These are phyloP conservation scores for Vachellia collinsii DNA, from an alignment of 306 rosid genomes.

Conservation along the genomic window DNA sequence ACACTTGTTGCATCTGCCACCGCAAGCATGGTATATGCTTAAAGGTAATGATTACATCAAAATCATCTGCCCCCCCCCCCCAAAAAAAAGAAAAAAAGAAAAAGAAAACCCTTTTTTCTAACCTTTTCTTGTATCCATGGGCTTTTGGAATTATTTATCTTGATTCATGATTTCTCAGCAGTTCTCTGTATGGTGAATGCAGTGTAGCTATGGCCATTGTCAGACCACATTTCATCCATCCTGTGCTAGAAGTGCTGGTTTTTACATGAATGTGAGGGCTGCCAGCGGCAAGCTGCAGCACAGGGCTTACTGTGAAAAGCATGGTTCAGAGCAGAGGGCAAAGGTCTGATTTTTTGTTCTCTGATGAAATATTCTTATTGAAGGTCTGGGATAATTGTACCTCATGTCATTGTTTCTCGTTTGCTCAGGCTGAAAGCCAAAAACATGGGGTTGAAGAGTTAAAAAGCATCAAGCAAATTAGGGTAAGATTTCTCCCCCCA, in stretches of 20 bases:
- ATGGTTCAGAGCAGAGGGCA: slow-evolving; percentile 84
- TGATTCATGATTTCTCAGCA: slow-evolving; percentile 19
- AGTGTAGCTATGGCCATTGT: slow-evolving; percentile 97
- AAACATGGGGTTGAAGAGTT: slow-evolving; percentile 90
- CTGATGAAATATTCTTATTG: slow-evolving; percentile 7
- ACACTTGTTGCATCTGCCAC: slow-evolving; percentile 71
- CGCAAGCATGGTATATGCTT: slow-evolving; percentile 81
- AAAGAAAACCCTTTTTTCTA: slow-evolving; percentile 8
- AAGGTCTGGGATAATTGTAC: slow-evolving; percentile 17
- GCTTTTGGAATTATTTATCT: slow-evolving; percentile 18
- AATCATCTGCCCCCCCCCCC: neutral
- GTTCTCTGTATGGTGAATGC: slow-evolving; percentile 44
- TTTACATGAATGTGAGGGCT: slow-evolving; percentile 71
- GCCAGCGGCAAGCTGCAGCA: slow-evolving; percentile 82
- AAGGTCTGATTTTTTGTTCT: slow-evolving; percentile 58
- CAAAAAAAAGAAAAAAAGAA: too few relatives aligned
- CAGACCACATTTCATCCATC: slow-evolving; percentile 82
- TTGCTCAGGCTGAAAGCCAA: slow-evolving; percentile 82
- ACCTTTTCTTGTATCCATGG: slow-evolving; percentile 11
- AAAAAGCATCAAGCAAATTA: slow-evolving; percentile 75
- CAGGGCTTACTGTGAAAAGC: slow-evolving; percentile 95
- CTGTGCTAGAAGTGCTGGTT: slow-evolving; percentile 90
- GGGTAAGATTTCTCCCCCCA: slow-evolving; percentile 58
- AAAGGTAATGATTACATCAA: slow-evolving; percentile 56
- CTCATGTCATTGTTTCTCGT: slow-evolving; percentile 30